phyloP scores from a whole-genome alignment of 495 filamentous ascomycete genomes.

The Lophium mytilinum region DNA sequence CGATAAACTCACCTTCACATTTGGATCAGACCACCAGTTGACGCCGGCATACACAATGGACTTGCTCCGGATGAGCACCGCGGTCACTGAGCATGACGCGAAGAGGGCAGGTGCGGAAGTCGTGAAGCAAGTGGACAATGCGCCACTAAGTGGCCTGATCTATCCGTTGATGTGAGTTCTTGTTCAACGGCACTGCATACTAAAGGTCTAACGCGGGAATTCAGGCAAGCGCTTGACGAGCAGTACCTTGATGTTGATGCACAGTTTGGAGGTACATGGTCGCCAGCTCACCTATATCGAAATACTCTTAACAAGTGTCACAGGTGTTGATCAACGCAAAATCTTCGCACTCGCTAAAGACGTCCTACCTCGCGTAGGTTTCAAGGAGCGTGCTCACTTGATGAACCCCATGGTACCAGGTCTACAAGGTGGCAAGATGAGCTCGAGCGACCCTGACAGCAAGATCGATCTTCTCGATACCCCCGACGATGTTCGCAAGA shows the following conservation, averaged over 20 bases:
- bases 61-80: conserved; percentile 42
- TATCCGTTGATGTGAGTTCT: conserved; percentile 61
- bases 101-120: conserved; percentile 86
- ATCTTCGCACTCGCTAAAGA: conserved; percentile 77
- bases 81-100: conserved; percentile 50
- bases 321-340: conserved; percentile 78
- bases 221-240: conserved; percentile 74
- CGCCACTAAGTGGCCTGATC: conserved; percentile 67
- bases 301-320: neutral
- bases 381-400: conserved; percentile 70
- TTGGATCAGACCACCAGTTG: conserved; percentile 78
- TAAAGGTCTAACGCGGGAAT: neutral
- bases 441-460: conserved; percentile 52
- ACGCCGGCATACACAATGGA: conserved; percentile 62
- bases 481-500: conserved; percentile 60
- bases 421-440: conserved; percentile 67
- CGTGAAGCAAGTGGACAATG: conserved; percentile 78
- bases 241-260: conserved; percentile 78
- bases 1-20: conserved; percentile 73
- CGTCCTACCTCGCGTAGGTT: conserved; percentile 61
- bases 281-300: neutral
- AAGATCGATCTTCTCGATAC: conserved; percentile 90
- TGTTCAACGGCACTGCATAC: neutral
- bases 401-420: conserved; percentile 91
- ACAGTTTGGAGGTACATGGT: conserved; percentile 49